phyloP scores from a whole-genome alignment of 345 rosid species.

The Melaleuca quinquenervia region DNA sequence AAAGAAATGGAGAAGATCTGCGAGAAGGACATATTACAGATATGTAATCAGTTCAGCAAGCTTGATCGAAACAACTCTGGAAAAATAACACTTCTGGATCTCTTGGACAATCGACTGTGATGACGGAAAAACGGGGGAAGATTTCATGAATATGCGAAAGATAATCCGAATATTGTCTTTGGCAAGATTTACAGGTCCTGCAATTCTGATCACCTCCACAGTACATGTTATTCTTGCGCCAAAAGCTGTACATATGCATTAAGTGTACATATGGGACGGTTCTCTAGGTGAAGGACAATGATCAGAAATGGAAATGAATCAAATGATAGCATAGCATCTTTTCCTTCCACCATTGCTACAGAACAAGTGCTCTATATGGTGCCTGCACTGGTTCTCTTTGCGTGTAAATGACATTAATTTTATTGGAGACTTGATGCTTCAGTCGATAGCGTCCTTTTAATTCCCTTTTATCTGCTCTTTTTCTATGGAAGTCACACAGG shows the following conservation, averaged over 20 bases:
- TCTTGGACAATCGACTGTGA: conserved; percentile 21
- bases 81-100: conserved; percentile 43
- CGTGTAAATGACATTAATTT: background rate
- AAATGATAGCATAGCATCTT: background rate
- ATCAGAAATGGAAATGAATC: background rate
- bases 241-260: background rate
- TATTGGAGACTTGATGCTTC: background rate
- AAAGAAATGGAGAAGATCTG: conserved; percentile 60
- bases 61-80: conserved; percentile 49
- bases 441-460: background rate
- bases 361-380: no score
- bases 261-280: background rate
- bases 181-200: background rate
- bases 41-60: conserved; percentile 52
- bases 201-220: background rate
- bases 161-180: background rate
- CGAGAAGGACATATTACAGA: conserved; percentile 46
- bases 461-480: background rate
- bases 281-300: background rate
- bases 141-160: background rate
- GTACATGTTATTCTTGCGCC: background rate
- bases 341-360: background rate
- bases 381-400: background rate
- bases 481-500: background rate
- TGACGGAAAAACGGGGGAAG: background rate